These are phyloP conservation scores for Lipomyces yamadae DNA, from an alignment of 805 yeast species.

Conservation along the genomic window DNA sequence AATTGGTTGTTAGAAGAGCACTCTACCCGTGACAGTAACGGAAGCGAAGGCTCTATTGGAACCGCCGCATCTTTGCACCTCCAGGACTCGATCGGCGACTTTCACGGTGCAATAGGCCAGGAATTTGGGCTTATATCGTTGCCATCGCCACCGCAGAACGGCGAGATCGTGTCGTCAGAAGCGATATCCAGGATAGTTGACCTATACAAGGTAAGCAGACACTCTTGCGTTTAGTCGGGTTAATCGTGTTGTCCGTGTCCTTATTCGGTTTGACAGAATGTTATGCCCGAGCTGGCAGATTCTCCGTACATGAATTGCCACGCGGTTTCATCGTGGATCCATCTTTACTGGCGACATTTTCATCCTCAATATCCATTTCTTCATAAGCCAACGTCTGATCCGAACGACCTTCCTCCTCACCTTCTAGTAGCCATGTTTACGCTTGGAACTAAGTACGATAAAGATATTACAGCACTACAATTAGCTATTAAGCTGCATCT, in stretches of 20 bases:
- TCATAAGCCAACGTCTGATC: constrained; percentile 47
- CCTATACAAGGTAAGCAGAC: constrained; percentile 5
- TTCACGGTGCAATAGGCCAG: not conserved
- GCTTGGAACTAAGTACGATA: constrained; percentile 41
- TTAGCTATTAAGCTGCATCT: constrained; percentile 25
- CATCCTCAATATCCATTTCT: constrained; percentile 50
- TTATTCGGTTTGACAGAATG: not conserved
- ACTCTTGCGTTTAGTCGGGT: not conserved
- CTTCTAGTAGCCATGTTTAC: constrained; percentile 41
- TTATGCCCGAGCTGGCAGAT: constrained; percentile 20
- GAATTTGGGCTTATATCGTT: constrained; percentile 2
- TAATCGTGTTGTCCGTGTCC: not conserved
- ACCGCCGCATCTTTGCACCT: not conserved
- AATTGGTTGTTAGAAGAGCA: constrained; percentile 31
- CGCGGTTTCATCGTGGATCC: constrained; percentile 39
- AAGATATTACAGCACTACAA: constrained; percentile 24
- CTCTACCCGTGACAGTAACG: constrained; percentile 13
- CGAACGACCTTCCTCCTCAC: constrained; percentile 36
- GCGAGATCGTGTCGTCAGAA: constrained; percentile 22
- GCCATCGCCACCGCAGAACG: constrained; percentile 19
- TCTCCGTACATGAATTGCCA: constrained; percentile 27
- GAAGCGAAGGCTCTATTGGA: constrained; percentile 17
- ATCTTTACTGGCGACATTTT: constrained; percentile 48
- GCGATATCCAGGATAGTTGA: constrained; percentile 19
- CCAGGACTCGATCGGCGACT: not conserved